A percentile compares a stretch with the other conserved stretches of the same genome.
Conservation (phyloP, 2,329 filamentous ascomycete species). For the Cladobotryum protrusum region DNA sequence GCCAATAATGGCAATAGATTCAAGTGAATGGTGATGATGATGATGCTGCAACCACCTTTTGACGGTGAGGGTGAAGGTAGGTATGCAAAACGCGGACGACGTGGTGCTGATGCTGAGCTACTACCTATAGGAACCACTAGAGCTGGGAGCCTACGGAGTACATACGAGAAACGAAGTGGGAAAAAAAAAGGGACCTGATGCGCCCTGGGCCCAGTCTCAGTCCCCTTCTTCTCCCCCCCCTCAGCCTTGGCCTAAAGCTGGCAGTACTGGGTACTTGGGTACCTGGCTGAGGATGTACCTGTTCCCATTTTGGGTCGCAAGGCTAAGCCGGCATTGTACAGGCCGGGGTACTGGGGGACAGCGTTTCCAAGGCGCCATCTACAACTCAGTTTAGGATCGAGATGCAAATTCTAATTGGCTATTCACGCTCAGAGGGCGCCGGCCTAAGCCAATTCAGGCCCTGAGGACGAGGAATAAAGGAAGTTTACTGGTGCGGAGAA, state of each 20-base stretch:
- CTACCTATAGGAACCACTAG: no score
- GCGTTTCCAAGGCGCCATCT: no score
- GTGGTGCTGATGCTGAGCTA: no score
- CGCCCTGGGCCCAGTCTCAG: background rate
- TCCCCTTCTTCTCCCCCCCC: conserved; percentile 7
- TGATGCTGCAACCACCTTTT: no score
- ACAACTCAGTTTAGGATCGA: no score
- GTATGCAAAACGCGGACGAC: no score
- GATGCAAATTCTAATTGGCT: conserved; percentile 1
- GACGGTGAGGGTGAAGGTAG: no score
- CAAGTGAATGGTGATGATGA: no score
- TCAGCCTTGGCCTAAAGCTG: conserved; percentile 7
- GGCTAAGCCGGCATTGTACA: background rate
- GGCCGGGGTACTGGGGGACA: no score
- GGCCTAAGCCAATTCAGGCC: conserved; percentile 5
- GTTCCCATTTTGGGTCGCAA: background rate
- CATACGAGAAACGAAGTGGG: background rate
- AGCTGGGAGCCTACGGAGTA: no score
- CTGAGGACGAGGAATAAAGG: background rate
- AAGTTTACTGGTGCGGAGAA: conserved; percentile 5
- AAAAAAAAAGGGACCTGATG: conserved; percentile 3
- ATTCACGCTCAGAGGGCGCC: background rate
- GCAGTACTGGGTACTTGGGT: no score
- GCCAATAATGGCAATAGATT: no score
- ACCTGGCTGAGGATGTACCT: background rate